A percentile compares a stretch with the other conserved stretches of the same genome.
Evolutionary conservation across 768 basidiomycete species (phyloP).

Genomic region (Mycena vitilis): DNA sequence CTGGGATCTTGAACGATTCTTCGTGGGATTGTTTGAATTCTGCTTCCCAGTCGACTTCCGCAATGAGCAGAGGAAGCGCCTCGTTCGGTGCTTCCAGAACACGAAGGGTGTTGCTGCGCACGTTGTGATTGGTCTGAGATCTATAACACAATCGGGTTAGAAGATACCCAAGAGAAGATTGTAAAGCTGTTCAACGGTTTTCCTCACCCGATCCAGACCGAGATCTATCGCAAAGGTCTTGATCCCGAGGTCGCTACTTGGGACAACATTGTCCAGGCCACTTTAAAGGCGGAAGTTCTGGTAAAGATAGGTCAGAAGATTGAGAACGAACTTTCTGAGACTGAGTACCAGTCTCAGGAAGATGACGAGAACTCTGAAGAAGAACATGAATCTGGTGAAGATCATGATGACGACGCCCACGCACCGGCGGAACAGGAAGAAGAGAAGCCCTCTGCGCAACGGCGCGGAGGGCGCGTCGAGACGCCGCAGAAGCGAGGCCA

Average conservation of each 20-base stretch:
- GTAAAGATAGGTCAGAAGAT: not conserved
- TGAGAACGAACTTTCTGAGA: no score
- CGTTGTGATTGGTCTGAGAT: conserved; percentile 41
- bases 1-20: conserved; percentile 45
- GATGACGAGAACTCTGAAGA: no score
- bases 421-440: no score
- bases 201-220: conserved; percentile 29
- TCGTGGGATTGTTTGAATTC: conserved; percentile 47
- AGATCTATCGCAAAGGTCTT: conserved; percentile 5
- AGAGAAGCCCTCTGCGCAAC: no score
- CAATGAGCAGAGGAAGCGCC: conserved; percentile 6
- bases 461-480: no score
- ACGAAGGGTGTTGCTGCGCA: conserved; percentile 36
- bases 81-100: conserved; percentile 11
- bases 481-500: no score
- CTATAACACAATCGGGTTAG: conserved; percentile 36
- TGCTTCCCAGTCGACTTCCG: conserved; percentile 48
- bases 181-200: conserved; percentile 42
- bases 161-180: conserved; percentile 35
- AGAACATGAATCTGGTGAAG: no score
- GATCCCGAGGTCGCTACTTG: conserved; percentile 6
- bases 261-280: conserved; percentile 8
- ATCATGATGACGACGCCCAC: no score
- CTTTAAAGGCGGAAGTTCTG: conserved; percentile 11
- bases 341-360: no score